A percentile compares a stretch with the other conserved stretches of the same genome.
Conservation (phyloP, 768 basidiomycete genomes). For the Mycena kentingensis region DNA sequence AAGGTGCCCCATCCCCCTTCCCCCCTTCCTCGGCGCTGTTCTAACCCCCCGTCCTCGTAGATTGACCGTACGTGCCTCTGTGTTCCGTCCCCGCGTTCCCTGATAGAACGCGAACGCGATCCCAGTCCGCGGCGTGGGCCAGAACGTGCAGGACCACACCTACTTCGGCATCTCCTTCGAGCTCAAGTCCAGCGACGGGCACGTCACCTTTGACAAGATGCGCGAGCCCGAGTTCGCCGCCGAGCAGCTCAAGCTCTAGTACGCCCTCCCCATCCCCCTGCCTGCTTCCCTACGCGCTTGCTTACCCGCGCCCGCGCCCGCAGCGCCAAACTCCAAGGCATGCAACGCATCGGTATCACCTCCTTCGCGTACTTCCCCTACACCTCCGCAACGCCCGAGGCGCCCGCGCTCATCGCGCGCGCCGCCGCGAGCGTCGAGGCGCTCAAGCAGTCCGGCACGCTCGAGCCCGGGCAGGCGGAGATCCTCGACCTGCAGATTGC, state of each 20-base stretch:
- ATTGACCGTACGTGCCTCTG: too few relatives aligned
- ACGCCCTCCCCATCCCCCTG: constrained; percentile 1
- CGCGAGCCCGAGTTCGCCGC: constrained; percentile 12
- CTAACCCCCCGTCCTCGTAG: too few relatives aligned
- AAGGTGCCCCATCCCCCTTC: too few relatives aligned
- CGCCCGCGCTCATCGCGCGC: constrained; percentile 21
- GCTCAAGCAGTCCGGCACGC: constrained; percentile 21
- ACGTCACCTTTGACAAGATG: constrained; percentile 16
- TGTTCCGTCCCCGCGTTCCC: too few relatives aligned
- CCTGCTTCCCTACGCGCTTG: neutral
- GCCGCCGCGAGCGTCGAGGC: constrained; percentile 29
- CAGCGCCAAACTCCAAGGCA: constrained; percentile 29
- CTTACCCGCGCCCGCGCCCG: too few relatives aligned
- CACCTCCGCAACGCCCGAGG: constrained; percentile 18
- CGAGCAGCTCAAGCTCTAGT: constrained; percentile 22
- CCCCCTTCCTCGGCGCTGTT: too few relatives aligned
- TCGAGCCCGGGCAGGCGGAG: constrained; percentile 18
- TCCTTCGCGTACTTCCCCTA: constrained; percentile 33
- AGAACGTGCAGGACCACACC: constrained; percentile 47
- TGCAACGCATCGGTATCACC: constrained; percentile 28
- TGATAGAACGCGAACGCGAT: constrained; percentile 23
- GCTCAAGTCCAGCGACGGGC: neutral
- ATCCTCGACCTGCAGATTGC: constrained; percentile 13
- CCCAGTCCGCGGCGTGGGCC: constrained; percentile 42
- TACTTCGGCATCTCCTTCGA: constrained; percentile 21